Evolutionary conservation across 192 early-diverging fungal species (phyloP).

Genomic region (Diversispora eburnea): DNA sequence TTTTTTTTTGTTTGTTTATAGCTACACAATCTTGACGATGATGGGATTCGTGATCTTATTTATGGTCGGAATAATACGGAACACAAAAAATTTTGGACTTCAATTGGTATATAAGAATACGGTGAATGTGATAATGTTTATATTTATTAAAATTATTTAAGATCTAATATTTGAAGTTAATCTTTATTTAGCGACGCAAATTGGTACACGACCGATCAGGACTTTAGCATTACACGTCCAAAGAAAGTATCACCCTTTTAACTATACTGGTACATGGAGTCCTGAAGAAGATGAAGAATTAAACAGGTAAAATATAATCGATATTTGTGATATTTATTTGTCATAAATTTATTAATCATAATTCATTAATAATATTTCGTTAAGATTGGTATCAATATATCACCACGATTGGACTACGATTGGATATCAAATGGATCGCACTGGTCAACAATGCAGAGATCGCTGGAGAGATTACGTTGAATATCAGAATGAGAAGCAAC

Average conservation of each 20-base stretch:
- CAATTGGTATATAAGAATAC: slow-evolving; percentile 29
- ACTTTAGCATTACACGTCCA: slow-evolving; percentile 33
- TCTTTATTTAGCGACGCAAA: slow-evolving; percentile 21
- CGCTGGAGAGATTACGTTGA: slow-evolving; percentile 32
- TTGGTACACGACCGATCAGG: slow-evolving; percentile 30
- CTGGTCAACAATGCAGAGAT: slow-evolving; percentile 35
- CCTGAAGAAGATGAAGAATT: slow-evolving; percentile 34
- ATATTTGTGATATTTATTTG: neutral
- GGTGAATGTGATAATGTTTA: neutral
- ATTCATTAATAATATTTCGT: neutral
- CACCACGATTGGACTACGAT: slow-evolving; percentile 36
- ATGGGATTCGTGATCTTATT: neutral
- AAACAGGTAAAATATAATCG: neutral
- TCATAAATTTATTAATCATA: neutral
- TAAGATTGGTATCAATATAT: slow-evolving; percentile 23
- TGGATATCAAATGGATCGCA: slow-evolving; percentile 32
- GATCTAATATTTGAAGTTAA: neutral
- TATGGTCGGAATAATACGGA: slow-evolving; percentile 24
- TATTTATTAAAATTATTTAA: neutral
- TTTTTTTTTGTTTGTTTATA: neutral
- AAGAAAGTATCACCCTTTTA: slow-evolving; percentile 33
- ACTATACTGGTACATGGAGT: slow-evolving; percentile 34
- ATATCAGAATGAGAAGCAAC: slow-evolving; percentile 6
- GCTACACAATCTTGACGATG: neutral
- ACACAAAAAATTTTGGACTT: slow-evolving; percentile 31